Conservation (phyloP, 2,329 filamentous ascomycete genomes). For the Trematosphaeria pertusa region DNA sequence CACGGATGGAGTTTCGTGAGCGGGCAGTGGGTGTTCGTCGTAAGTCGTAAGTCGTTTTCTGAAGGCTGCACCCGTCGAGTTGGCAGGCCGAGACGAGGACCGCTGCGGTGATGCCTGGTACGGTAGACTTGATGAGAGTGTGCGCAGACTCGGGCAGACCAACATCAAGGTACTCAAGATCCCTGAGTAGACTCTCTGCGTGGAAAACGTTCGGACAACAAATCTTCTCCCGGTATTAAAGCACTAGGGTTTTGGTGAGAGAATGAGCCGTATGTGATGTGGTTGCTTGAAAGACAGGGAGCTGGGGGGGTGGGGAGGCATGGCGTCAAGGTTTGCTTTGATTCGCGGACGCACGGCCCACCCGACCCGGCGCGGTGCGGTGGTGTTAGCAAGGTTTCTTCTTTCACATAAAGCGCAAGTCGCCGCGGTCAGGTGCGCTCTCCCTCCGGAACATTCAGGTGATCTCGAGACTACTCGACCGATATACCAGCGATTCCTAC, state of each 20-base stretch:
- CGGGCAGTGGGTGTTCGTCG: neutral
- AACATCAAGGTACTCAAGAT: neutral
- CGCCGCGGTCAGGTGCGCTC: slow-evolving; percentile 2
- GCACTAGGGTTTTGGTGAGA: no score
- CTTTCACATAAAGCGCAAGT: neutral
- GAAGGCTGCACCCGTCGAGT: neutral
- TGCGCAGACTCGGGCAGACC: neutral
- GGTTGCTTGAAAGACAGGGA: no score
- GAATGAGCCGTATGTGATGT: no score
- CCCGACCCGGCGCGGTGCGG: slow-evolving; percentile 7
- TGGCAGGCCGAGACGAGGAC: neutral
- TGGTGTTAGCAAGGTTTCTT: neutral
- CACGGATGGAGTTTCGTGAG: neutral
- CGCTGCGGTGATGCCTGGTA: neutral
- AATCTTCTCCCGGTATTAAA: no score
- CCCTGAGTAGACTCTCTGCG: no score
- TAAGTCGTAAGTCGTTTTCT: neutral
- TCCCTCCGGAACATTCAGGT: neutral
- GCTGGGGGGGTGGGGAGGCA: slow-evolving; percentile 1
- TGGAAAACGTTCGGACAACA: no score
- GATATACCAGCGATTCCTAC: neutral
- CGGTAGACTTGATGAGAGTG: neutral
- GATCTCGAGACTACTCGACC: neutral
- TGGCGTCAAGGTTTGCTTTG: slow-evolving; percentile 10
- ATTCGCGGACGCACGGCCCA: slow-evolving; percentile 12